phyloP scores from a whole-genome alignment of 1,284 basidiomycete species.

The Moesziomyces aphidis region DNA sequence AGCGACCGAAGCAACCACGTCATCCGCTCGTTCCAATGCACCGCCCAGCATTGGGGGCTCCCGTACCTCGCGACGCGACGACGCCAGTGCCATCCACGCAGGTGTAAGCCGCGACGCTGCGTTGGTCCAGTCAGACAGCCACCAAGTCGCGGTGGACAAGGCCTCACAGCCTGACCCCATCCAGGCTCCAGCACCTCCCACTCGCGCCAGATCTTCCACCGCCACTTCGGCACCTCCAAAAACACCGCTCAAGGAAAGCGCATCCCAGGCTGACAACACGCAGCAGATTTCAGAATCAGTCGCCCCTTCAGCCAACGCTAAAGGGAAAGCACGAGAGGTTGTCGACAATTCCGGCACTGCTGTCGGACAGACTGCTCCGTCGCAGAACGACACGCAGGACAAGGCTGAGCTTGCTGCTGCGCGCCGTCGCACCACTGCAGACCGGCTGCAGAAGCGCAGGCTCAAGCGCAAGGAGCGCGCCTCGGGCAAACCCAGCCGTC shows the following conservation, averaged over 20 bases:
- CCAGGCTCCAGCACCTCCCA: constrained; percentile 11
- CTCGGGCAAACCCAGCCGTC: constrained; percentile 36
- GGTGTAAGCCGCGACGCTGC: background rate
- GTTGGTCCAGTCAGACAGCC: background rate
- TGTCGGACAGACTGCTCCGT: constrained; percentile 8
- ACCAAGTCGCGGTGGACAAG: constrained; percentile 14
- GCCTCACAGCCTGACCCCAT: constrained; percentile 37
- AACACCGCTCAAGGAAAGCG: constrained; percentile 23
- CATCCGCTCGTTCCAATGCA: constrained; percentile 6
- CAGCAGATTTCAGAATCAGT: background rate
- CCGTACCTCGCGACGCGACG: background rate
- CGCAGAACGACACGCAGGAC: constrained; percentile 6
- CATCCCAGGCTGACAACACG: constrained; percentile 22
- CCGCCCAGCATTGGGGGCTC: constrained; percentile 25
- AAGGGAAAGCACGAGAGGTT: constrained; percentile 22
- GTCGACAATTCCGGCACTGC: background rate
- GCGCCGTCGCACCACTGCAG: constrained; percentile 18
- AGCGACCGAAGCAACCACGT: background rate
- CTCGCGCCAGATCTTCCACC: constrained; percentile 5
- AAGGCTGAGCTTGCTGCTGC: constrained; percentile 17
- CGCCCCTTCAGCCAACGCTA: background rate
- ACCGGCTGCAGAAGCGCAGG: constrained; percentile 30
- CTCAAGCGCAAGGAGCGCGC: constrained; percentile 48
- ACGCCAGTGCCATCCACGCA: constrained; percentile 1
- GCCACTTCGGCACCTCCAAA: background rate